These are phyloP conservation scores for Diversispora eburnea DNA, from an alignment of 192 early-diverging fungal genomes.

Conservation along the genomic window DNA sequence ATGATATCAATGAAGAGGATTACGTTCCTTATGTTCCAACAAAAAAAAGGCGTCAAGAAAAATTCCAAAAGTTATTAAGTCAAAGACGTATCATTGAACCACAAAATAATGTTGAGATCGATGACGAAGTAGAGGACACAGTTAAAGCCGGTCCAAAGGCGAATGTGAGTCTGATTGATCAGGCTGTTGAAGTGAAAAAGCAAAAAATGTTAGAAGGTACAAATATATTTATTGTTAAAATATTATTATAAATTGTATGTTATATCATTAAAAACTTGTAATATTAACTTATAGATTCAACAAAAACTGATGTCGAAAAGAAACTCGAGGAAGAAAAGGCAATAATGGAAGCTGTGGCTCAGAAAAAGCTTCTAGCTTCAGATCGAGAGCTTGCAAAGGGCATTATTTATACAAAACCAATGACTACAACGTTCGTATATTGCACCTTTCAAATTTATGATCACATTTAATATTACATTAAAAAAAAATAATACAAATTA, in stretches of 20 bases:
- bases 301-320: conserved; percentile 78
- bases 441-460: not conserved
- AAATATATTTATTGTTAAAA: not conserved
- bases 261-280: not conserved
- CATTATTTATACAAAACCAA: conserved; percentile 80
- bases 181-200: conserved; percentile 71
- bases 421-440: conserved; percentile 62
- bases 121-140: conserved; percentile 45
- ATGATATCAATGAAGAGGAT: conserved; percentile 42
- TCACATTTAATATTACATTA: not conserved
- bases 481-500: no score
- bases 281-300: conserved; percentile 2
- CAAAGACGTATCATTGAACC: conserved; percentile 34
- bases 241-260: not conserved
- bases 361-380: conserved; percentile 75
- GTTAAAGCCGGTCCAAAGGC: conserved; percentile 56
- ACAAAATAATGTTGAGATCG: conserved; percentile 32
- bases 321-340: conserved; percentile 77
- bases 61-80: conserved; percentile 42
- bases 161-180: conserved; percentile 76
- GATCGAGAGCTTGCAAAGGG: conserved; percentile 85
- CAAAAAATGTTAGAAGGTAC: conserved; percentile 49
- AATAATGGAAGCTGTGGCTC: conserved; percentile 78
- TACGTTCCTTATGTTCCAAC: conserved; percentile 80
- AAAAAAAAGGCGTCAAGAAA: conserved; percentile 58